Percentiles rank a stretch among this genome's conserved stretches.
Evolutionary conservation across 2,329 filamentous ascomycete genomes (phyloP).

Genomic region (Arachnomyces sp.): DNA sequence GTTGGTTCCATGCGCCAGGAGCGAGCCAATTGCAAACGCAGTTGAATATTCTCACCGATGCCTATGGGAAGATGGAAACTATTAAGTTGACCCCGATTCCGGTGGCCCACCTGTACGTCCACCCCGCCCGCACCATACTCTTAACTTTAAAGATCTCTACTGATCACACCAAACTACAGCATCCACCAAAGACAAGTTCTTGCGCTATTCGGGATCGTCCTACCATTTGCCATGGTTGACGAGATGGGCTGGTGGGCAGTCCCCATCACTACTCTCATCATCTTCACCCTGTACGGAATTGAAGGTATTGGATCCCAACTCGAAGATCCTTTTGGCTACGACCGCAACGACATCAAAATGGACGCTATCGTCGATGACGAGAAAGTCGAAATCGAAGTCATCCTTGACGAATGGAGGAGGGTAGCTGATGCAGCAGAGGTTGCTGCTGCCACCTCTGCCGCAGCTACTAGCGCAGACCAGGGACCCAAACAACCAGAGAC

Average conservation of each 20-base stretch:
- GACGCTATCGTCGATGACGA: conserved; percentile 57
- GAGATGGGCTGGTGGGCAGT: conserved; percentile 57
- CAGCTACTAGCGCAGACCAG: too few relatives aligned
- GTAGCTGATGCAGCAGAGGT: conserved; percentile 15
- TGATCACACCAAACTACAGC: conserved; percentile 18
- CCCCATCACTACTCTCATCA: conserved; percentile 50
- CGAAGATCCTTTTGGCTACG: conserved; percentile 59
- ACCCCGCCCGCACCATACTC: neutral
- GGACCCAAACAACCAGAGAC: too few relatives aligned
- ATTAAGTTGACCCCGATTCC: conserved; percentile 57
- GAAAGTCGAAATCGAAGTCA: conserved; percentile 48
- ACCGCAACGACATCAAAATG: conserved; percentile 60
- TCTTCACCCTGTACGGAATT: conserved; percentile 57
- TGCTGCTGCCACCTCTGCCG: neutral
- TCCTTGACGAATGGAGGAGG: conserved; percentile 51
- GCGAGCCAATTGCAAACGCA: conserved; percentile 51
- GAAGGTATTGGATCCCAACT: conserved; percentile 56
- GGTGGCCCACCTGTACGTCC: conserved; percentile 48
- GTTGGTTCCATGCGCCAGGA: conserved; percentile 53
- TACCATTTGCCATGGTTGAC: conserved; percentile 56
- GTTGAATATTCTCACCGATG: conserved; percentile 48
- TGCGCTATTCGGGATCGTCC: conserved; percentile 50
- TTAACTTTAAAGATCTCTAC: neutral
- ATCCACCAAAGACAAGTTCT: conserved; percentile 59
- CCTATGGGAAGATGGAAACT: conserved; percentile 57